Percentiles rank a stretch among this genome's conserved stretches.
Evolutionary conservation across 768 basidiomycete species (phyloP).

Genomic region (Trametes cingulata): DNA sequence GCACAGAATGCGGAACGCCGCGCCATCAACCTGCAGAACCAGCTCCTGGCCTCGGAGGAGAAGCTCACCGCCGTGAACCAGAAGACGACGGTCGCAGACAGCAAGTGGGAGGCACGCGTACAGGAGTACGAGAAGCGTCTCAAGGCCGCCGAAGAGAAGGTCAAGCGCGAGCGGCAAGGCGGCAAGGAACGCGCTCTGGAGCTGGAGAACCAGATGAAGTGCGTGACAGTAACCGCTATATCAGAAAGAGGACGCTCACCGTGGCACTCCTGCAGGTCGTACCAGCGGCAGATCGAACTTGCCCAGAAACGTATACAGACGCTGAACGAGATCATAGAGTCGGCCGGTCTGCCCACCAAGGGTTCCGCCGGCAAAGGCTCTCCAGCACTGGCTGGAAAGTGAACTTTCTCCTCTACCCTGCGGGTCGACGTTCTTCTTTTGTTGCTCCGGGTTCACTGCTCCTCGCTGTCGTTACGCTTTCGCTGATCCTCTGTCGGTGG

Average conservation of each 20-base stretch:
- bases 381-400: not conserved
- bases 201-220: constrained; percentile 73
- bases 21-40: constrained; percentile 82
- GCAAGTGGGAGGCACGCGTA: constrained; percentile 94
- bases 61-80: constrained; percentile 73
- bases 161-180: constrained; percentile 92
- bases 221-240: too few species aligned
- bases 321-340: constrained; percentile 49
- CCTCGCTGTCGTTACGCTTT: constrained; percentile 10
- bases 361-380: constrained; percentile 9
- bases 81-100: constrained; percentile 71
- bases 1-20: constrained; percentile 86
- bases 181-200: constrained; percentile 87
- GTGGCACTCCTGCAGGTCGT: constrained; percentile 6
- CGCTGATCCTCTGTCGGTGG: not conserved
- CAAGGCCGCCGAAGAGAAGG: constrained; percentile 84
- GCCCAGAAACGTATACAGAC: constrained; percentile 74
- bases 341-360: constrained; percentile 23
- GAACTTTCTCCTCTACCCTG: not conserved
- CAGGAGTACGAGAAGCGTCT: constrained; percentile 85
- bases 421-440: not conserved
- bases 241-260: too few species aligned
- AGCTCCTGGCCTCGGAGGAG: constrained; percentile 81
- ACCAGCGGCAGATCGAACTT: constrained; percentile 40
- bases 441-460: not conserved